Percentiles rank a stretch among this genome's conserved stretches.
phyloP scores from a whole-genome alignment of 2,329 filamentous ascomycete species.

The Monilinia laxa region DNA sequence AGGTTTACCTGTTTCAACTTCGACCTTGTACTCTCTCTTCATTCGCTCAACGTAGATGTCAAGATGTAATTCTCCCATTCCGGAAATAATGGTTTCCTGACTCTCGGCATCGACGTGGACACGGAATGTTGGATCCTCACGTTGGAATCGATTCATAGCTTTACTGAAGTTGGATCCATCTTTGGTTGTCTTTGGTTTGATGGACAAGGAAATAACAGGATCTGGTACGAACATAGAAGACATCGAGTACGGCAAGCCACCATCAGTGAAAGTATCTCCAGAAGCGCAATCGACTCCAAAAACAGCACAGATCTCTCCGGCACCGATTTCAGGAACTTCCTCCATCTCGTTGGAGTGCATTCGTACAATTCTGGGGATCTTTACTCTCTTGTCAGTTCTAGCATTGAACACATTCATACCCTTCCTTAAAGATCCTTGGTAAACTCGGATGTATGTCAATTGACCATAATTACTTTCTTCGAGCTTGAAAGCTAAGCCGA shows the following conservation, averaged over 20 bases:
- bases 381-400: constrained; percentile 90
- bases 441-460: constrained; percentile 96
- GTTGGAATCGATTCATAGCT: constrained; percentile 97
- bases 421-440: constrained; percentile 89
- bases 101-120: constrained; percentile 90
- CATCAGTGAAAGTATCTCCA: constrained; percentile 97
- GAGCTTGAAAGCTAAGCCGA: constrained; percentile 95
- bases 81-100: constrained; percentile 95
- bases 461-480: constrained; percentile 99
- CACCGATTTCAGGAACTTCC: constrained; percentile 86
- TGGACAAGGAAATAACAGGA: constrained; percentile 95
- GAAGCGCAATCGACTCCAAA: constrained; percentile 98
- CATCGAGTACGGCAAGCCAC: constrained; percentile 89
- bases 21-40: constrained; percentile 93
- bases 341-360: constrained; percentile 99
- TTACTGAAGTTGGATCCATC: constrained; percentile 95
- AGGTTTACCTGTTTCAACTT: constrained; percentile 92
- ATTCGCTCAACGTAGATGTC: constrained; percentile 98
- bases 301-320: constrained; percentile 96
- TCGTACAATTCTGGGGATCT: constrained; percentile 93
- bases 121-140: constrained; percentile 96
- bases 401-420: constrained; percentile 91
- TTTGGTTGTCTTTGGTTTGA: constrained; percentile 91
- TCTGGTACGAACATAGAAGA: constrained; percentile 98
- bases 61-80: constrained; percentile 96